Conservation (phyloP, 2,329 filamentous ascomycete genomes). For the Neonectria hederae region DNA sequence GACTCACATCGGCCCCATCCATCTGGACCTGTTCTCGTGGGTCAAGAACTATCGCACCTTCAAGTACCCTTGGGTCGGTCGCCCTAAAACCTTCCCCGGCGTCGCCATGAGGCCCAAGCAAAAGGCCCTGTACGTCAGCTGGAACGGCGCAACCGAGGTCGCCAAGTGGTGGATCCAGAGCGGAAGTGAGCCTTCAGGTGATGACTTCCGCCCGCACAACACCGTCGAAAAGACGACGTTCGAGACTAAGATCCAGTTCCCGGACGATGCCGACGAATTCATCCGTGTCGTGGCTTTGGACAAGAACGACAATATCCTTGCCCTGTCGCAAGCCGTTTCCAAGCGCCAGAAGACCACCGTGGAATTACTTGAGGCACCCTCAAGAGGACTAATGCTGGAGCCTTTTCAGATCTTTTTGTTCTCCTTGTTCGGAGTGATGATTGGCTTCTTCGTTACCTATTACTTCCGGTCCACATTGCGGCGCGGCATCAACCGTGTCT, state of each 20-base stretch:
- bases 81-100: constrained; percentile 46
- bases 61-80: constrained; percentile 63
- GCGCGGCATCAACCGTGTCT: constrained; percentile 26
- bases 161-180: constrained; percentile 52
- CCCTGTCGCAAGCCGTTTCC: constrained; percentile 29
- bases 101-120: constrained; percentile 37
- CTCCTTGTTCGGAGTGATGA: constrained; percentile 8
- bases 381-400: constrained; percentile 20
- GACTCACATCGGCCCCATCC: constrained; percentile 54
- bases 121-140: constrained; percentile 57
- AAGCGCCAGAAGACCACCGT: constrained; percentile 19
- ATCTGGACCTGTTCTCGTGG: constrained; percentile 44
- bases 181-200: constrained; percentile 11
- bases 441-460: constrained; percentile 11
- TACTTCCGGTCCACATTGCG: constrained; percentile 27
- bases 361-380: constrained; percentile 24
- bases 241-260: constrained; percentile 34
- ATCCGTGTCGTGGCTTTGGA: constrained; percentile 36
- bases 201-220: constrained; percentile 25
- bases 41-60: constrained; percentile 65
- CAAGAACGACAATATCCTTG: constrained; percentile 40
- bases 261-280: constrained; percentile 26
- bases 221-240: constrained; percentile 30
- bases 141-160: constrained; percentile 62
- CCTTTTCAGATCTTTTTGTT: constrained; percentile 25